Percentiles rank a stretch among this genome's conserved stretches.
These are phyloP conservation scores for Syzygium aqueum DNA, from an alignment of 345 rosid species.

Conservation along the genomic window DNA sequence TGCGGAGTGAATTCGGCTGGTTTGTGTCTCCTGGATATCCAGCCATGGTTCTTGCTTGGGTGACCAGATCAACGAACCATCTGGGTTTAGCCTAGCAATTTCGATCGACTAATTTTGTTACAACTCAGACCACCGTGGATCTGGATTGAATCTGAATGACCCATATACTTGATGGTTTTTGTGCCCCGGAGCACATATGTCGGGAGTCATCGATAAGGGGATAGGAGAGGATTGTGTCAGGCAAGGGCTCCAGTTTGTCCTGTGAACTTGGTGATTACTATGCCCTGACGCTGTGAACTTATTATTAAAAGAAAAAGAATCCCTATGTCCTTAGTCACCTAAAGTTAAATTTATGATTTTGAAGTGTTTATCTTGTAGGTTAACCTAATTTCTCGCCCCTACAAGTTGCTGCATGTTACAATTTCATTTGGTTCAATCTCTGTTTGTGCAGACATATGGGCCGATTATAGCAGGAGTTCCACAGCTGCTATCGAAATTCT, in stretches of 20 bases:
- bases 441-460: slow-evolving; percentile 59
- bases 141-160: background rate
- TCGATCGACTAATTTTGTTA: background rate
- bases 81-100: background rate
- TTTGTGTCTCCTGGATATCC: background rate
- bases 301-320: background rate
- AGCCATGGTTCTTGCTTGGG: background rate
- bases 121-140: accelerated
- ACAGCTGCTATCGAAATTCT: slow-evolving; percentile 62
- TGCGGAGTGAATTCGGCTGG: background rate
- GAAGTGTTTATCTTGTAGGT: background rate
- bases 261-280: background rate
- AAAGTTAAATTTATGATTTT: background rate
- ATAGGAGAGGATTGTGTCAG: background rate
- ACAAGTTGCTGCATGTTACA: background rate
- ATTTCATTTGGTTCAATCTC: background rate
- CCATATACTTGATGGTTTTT: background rate
- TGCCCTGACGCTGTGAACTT: background rate
- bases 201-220: background rate
- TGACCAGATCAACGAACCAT: background rate
- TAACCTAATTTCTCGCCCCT: background rate
- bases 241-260: background rate
- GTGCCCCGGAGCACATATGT: background rate
- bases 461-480: slow-evolving; percentile 66
- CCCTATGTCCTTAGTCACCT: background rate